Base-by-base conservation (phyloP, 1,139 yeast species). In the Insectozyma bohioensis region DNA sequence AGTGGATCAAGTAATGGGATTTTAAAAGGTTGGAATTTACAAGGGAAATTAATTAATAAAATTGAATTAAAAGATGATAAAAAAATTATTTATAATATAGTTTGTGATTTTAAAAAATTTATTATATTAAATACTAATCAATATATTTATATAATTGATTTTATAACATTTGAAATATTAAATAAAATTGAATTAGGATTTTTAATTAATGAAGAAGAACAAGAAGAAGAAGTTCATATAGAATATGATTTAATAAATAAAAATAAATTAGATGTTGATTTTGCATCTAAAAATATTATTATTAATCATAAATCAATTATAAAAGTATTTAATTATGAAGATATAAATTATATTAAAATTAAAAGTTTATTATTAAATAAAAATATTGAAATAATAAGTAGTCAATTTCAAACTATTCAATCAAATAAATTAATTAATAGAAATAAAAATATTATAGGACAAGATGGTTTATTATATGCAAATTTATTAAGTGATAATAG, bases 211-310 rank as follows among this genome's bases (percentile, higher is more conserved):
- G 29, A 27, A 7, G 28, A 21, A 13, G 25, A 32, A 15, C 13
- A 17, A 6, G 20, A 16, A 5, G 36, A 38, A 12, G 10, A 11
- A 4, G 6, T 30, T 10, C 33, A 37, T 18, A 33, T 37, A 29
- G 42, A 39, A 14, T 23, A 31, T 6, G 17, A 32, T 10, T 11
- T 26, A 11, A 15, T 30, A 15, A 32, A 11, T 24, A 33, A 37
- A 31, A 37, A 39, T 33, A 20, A 30, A 20, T 11, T 71, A 37
- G 62, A 65, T 30, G 73, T 76, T 19, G 90, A 82, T 54, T 78
- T 72, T 47, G 82, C 77, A 1, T 78, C 72, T 15, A 49, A 52
- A 28, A 62, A 63, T 37, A 50, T 72, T 4, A 49, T 72, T 1
- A 24, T 71, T 4, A 48, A 63, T 36, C 49, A 52, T 37, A 51